Evolutionary conservation across 345 rosid genomes (phyloP).

Genomic region (Gossypium thurberi): DNA sequence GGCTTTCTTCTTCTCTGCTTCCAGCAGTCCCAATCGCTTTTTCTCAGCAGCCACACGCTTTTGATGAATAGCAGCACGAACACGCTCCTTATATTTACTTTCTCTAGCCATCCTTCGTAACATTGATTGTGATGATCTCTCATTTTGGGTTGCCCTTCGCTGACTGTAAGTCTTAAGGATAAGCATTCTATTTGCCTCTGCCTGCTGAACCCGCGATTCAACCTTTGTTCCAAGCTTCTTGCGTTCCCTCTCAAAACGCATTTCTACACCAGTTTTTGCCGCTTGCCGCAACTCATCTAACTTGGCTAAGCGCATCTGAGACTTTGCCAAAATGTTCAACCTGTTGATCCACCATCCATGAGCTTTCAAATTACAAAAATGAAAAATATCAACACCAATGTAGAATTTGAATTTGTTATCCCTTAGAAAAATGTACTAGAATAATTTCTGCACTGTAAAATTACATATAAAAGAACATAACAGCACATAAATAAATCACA

Average conservation of each 20-base stretch:
- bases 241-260: slow-evolving; percentile 70
- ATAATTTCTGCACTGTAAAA: not conserved
- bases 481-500: not conserved
- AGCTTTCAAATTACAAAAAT: not conserved
- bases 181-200: slow-evolving; percentile 87
- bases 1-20: slow-evolving; percentile 85
- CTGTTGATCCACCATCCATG: slow-evolving; percentile 25
- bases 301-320: slow-evolving; percentile 76
- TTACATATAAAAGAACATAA: not conserved
- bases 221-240: slow-evolving; percentile 81
- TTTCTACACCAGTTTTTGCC: slow-evolving; percentile 71
- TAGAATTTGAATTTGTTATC: not conserved
- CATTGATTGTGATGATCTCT: slow-evolving; percentile 80
- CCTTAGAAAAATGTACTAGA: not conserved
- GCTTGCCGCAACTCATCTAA: slow-evolving; percentile 91
- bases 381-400: not conserved
- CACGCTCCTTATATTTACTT: slow-evolving; percentile 83
- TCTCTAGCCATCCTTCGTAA: slow-evolving; percentile 72
- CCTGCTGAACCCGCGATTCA: slow-evolving; percentile 74
- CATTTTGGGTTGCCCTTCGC: slow-evolving; percentile 65
- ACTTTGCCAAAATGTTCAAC: slow-evolving; percentile 68
- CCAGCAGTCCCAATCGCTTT: slow-evolving; percentile 77
- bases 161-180: slow-evolving; percentile 66
- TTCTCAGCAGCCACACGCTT: slow-evolving; percentile 90
- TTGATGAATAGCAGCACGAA: slow-evolving; percentile 76